Conservation (phyloP, 441 rosid species). For the Corymbia calophylla region DNA sequence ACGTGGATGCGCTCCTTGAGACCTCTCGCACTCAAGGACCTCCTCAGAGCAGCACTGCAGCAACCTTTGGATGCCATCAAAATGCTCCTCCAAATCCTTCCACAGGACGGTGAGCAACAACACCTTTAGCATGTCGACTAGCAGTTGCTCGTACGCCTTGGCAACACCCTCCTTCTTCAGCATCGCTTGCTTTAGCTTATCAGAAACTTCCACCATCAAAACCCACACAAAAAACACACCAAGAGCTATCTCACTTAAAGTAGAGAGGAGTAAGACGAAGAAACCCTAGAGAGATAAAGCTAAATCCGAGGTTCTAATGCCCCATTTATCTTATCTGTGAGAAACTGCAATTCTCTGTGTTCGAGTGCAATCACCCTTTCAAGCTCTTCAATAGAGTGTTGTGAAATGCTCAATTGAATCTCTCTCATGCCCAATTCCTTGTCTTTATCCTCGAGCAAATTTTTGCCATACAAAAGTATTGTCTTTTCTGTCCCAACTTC, state of each 20-base stretch:
- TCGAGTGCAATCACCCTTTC: not conserved
- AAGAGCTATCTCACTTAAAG: no score
- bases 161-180: slow-evolving; percentile 18
- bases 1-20: not conserved
- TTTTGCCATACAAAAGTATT: not conserved
- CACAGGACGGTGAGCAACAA: slow-evolving; percentile 29
- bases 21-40: slow-evolving; percentile 7
- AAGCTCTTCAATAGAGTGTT: not conserved
- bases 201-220: not conserved
- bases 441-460: not conserved
- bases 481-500: not conserved
- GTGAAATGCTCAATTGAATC: not conserved
- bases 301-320: no score
- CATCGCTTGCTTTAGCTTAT: slow-evolving; percentile 2
- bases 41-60: slow-evolving; percentile 5
- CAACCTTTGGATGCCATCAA: not conserved
- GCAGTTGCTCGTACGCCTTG: slow-evolving; percentile 10
- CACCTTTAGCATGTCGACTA: slow-evolving; percentile 19
- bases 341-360: not conserved
- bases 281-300: no score
- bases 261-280: no score
- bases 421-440: not conserved
- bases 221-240: not conserved
- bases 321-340: not conserved
- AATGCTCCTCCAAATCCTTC: slow-evolving; percentile 31